A percentile compares a stretch with the other conserved stretches of the same genome.
Conservation (phyloP, 805 yeast species). For the Cyberlindnera samutprakarnensis region DNA sequence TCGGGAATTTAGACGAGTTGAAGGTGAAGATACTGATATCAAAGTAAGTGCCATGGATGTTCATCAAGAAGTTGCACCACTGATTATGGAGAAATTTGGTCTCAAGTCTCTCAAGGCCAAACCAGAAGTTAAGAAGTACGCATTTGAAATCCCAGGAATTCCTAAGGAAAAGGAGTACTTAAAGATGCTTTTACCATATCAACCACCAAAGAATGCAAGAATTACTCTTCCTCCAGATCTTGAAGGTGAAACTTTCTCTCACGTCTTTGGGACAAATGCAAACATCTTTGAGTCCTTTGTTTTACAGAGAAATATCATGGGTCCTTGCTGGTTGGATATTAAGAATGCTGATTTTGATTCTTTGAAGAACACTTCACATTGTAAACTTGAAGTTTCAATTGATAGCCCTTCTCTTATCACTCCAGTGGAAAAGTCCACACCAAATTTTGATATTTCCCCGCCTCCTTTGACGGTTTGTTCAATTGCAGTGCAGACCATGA, state of each 20-base stretch:
- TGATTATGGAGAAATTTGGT: conserved; percentile 56
- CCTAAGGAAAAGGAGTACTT: conserved; percentile 78
- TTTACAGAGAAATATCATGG: conserved; percentile 78
- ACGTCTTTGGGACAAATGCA: conserved; percentile 73
- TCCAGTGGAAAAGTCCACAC: conserved; percentile 36
- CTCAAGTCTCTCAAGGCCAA: conserved; percentile 58
- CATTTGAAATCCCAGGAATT: conserved; percentile 76
- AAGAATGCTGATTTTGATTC: conserved; percentile 51
- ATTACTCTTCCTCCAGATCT: conserved; percentile 51
- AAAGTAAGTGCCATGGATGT: conserved; percentile 54
- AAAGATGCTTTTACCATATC: conserved; percentile 68
- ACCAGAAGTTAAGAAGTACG: conserved; percentile 70
- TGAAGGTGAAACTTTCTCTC: conserved; percentile 68
- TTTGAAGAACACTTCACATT: conserved; percentile 64
- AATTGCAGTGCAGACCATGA: conserved; percentile 69
- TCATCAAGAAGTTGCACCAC: conserved; percentile 65
- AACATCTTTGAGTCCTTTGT: conserved; percentile 81
- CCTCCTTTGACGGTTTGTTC: conserved; percentile 73
- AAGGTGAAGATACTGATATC: conserved; percentile 33
- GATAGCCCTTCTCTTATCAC: conserved; percentile 38
- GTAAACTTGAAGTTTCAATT: conserved; percentile 67
- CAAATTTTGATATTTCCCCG: conserved; percentile 31
- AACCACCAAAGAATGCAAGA: conserved; percentile 47
- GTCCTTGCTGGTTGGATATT: conserved; percentile 93
- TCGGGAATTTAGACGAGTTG: conserved; percentile 38